Base-by-base conservation (phyloP, 2,329 filamentous ascomycete genomes). In the Fonsecaea pedrosoi region DNA sequence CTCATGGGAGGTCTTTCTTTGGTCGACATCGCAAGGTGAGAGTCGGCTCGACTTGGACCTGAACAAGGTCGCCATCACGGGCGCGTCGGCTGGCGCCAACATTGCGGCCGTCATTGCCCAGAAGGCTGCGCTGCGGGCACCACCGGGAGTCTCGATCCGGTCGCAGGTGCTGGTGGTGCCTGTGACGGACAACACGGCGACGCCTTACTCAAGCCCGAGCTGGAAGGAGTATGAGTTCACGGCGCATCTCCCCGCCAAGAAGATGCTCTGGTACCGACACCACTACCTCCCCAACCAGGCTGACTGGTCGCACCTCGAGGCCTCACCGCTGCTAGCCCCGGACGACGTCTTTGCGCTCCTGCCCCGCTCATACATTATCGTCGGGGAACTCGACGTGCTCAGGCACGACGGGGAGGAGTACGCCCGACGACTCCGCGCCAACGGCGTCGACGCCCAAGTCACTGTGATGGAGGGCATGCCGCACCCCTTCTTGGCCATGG, bases 211-310 rank as follows among this genome's bases (percentile, higher is more conserved):
- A 62, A 84, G 80, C 64, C 72, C 75, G 0, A 83, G 83, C 2
- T 88, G 83, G 79, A 78, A 75, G 15, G 79, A 82, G 54, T 85
- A 85, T 72, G 78, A 86, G 70, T 78, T 82, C 71, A 80, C 82
- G 0, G 81, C 85, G 0, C 83, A 85, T 0, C 78, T 87, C 1
- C 82, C 85, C 0, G 84, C 85, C 0, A 77, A 77, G 2, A 87
- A 87, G 74, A 88, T 88, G 86, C 73, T 85, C 57, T 88, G 86
- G 86, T 88, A 86, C 72, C 79, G 86, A n/a, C 73, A 80, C 18
- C 83, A 86, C 73, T 88, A 87, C 74, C 79, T 88, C 1, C 85
- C 85, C 0, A 76, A 83, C 50, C 64, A 78, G 30, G 73, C 72
- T 1, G 79, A 82, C 61, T 82, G 84, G 80, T 71, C 73, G 2